Conservation (phyloP, 805 yeast genomes). For the Metschnikowia borealis region DNA sequence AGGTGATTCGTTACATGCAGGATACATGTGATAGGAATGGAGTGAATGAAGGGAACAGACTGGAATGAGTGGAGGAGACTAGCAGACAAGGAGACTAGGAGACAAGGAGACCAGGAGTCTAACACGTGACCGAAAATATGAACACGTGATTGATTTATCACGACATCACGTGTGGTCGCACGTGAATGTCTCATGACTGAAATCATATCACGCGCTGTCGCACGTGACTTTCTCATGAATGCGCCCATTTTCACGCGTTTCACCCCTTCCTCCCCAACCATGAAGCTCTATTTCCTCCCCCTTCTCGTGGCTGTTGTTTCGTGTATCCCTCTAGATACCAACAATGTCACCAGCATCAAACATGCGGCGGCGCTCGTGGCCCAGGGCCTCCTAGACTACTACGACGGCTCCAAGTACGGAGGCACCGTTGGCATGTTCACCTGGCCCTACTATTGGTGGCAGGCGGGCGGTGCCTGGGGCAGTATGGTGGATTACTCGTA, state of each 20-base stretch:
- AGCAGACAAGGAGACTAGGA: too few relatives aligned
- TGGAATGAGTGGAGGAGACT: too few relatives aligned
- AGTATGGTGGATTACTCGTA: conserved; percentile 74
- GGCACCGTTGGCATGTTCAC: conserved; percentile 84
- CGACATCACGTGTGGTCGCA: too few relatives aligned
- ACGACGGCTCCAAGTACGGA: conserved; percentile 63
- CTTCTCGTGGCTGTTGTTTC: conserved; percentile 12
- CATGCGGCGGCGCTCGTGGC: conserved; percentile 59
- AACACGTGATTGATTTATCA: too few relatives aligned
- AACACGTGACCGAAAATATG: too few relatives aligned
- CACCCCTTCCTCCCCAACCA: neutral
- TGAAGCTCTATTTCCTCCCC: conserved; percentile 6
- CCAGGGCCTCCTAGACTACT: conserved; percentile 77
- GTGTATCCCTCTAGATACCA: conserved; percentile 35
- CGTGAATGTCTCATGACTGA: too few relatives aligned
- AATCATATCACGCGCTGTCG: too few relatives aligned
- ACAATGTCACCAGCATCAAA: conserved; percentile 42
- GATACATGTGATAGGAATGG: too few relatives aligned
- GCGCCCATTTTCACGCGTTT: neutral
- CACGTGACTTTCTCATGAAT: neutral
- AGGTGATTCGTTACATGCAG: too few relatives aligned
- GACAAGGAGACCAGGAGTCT: too few relatives aligned
- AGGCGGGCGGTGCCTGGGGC: conserved; percentile 96
- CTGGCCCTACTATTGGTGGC: conserved; percentile 97
- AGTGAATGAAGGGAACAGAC: too few relatives aligned